A percentile compares a stretch with the other conserved stretches of the same genome.
phyloP scores from a whole-genome alignment of 805 yeast species.

The Komagataella populi region DNA sequence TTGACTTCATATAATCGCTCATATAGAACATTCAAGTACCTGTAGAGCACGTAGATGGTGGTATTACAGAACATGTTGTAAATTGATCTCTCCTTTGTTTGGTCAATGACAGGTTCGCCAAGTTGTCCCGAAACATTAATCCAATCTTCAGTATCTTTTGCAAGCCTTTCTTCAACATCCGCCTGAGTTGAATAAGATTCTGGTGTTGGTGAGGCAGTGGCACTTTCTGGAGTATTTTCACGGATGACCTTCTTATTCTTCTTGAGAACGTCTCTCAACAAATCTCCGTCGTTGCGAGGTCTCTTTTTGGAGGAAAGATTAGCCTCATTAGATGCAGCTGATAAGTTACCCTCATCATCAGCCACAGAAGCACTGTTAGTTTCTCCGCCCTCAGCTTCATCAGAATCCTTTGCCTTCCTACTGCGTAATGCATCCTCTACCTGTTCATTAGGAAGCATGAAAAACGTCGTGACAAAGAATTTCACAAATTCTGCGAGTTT shows the following conservation, averaged over 20 bases:
- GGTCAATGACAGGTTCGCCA: conserved; percentile 9
- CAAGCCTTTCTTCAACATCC: conserved; percentile 11
- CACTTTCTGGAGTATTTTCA: conserved; percentile 3
- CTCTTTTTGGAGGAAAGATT: conserved; percentile 25
- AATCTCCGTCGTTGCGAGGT: conserved; percentile 38
- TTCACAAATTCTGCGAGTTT: conserved; percentile 58
- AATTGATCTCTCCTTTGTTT: conserved; percentile 25
- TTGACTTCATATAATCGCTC: conserved; percentile 73
- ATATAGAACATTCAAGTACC: conserved; percentile 71
- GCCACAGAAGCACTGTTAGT: conserved; percentile 5
- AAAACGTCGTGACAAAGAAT: conserved; percentile 60
- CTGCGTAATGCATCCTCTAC: conserved; percentile 8
- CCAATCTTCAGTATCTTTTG: conserved; percentile 20
- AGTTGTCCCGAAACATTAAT: conserved; percentile 14
- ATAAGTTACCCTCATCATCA: conserved; percentile 1
- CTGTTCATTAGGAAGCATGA: conserved; percentile 38
- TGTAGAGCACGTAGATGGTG: conserved; percentile 77
- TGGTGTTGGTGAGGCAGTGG: conserved; percentile 3
- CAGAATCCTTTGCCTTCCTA: conserved; percentile 8
- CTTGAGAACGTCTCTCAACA: conserved; percentile 45
- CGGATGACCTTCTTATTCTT: conserved; percentile 27
- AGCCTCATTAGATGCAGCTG: conserved; percentile 7
- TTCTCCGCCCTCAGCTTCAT: conserved; percentile 11
- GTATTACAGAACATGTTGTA: conserved; percentile 83
- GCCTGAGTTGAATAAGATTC: conserved; percentile 7